A percentile compares a stretch with the other conserved stretches of the same genome.
phyloP scores from a whole-genome alignment of 2,329 filamentous ascomycete genomes.

The Diplodia scrobiculata region DNA sequence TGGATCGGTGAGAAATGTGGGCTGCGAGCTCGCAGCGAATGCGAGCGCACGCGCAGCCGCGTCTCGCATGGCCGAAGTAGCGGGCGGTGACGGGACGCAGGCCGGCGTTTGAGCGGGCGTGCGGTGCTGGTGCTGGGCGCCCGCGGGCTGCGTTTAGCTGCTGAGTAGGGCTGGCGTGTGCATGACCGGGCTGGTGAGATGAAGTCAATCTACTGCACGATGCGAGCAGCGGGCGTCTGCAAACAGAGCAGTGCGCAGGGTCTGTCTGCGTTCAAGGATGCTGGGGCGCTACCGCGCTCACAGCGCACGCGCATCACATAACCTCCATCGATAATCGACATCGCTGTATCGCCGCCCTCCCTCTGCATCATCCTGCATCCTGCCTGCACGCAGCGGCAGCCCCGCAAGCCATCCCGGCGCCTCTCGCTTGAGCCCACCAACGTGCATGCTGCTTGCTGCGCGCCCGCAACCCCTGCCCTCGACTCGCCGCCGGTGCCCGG shows the following conservation, averaged over 20 bases:
- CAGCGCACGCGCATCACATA: slow-evolving; percentile 1
- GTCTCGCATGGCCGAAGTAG: background rate
- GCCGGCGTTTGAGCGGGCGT: slow-evolving; percentile 2
- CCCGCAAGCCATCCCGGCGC: slow-evolving; percentile 16
- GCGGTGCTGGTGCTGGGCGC: background rate
- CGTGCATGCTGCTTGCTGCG: slow-evolving; percentile 14
- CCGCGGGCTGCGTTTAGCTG: background rate
- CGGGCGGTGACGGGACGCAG: background rate
- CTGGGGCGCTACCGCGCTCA: background rate
- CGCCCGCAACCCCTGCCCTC: slow-evolving; percentile 17
- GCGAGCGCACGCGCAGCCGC: background rate
- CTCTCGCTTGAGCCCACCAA: slow-evolving; percentile 9
- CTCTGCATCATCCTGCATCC: slow-evolving; percentile 11
- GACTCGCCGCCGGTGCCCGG: slow-evolving; percentile 7
- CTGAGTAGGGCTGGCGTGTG: background rate
- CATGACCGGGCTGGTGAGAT: background rate
- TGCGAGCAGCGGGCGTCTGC: background rate
- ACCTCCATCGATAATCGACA: background rate
- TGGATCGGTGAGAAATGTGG: background rate
- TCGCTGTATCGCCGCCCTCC: background rate
- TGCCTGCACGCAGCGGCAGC: slow-evolving; percentile 5
- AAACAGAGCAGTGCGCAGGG: slow-evolving; percentile 11
- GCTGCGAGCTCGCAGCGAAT: background rate
- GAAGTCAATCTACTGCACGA: background rate
- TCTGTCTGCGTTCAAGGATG: background rate